Evolutionary conservation across 2,329 filamentous ascomycete genomes (phyloP), one percentile per base, ranked within the genome.

Genomic region (Colletotrichum sublineola): DNA sequence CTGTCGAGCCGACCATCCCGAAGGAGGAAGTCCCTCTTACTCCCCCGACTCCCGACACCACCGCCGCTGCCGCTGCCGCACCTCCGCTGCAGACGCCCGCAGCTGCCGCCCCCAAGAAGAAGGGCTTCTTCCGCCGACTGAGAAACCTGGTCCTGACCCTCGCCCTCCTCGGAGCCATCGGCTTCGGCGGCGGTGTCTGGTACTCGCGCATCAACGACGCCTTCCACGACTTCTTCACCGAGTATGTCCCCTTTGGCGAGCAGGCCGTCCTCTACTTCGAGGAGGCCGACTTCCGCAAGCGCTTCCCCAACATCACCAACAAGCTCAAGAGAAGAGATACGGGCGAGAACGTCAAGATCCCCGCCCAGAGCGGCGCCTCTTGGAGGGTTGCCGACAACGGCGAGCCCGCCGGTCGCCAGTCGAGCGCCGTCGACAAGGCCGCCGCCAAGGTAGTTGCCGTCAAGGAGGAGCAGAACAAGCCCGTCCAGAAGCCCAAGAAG

Each of bases 161-260:
- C 61, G 84, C 95, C 74, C 83, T 97, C 56, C 88, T 98, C 38
- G 91, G 93, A 36, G 90, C 90, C 7, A 83, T 97, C 56, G 91
- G 93, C 50, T 99, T 97, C 78, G 93, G 89, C 68, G 95, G 95
- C 75, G 95, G 96, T 76, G 92, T 98, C 67, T 97, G 93, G 87
- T 96, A 97, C 83, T 96, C 96, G 67, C 91, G 97, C 75, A 89
- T 96, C 82, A 97, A 93, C 80, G 96, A 99, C 86, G 97, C 94
- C 84, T 99, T 98, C 89, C 96, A 99, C 84, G 96, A 99, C 83
- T 96, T 98, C 86, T 99, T 99, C 85, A 98, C 95, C 78, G 95
- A 98, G 84, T 99, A 96, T 82, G 85, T 99, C 24, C 96, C 96
- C 31, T 97, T 93, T 77, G 96, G 95, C 78, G 96, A 99, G 84